Conservation (phyloP, 805 yeast species). For the Ogataea degrootiae region DNA sequence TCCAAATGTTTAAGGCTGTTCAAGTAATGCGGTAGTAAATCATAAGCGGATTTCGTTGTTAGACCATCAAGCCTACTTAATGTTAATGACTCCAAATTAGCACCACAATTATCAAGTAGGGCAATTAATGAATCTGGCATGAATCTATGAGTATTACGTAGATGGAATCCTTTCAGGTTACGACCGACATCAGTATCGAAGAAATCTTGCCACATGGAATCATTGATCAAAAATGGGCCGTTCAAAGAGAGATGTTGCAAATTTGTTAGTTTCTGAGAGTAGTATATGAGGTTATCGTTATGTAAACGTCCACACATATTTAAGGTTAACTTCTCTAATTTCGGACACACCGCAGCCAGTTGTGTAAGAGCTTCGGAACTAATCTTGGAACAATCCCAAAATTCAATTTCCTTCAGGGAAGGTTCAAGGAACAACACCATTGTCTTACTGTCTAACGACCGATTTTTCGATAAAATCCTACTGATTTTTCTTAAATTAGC, state of each 20-base stretch:
- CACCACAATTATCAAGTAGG: conserved; percentile 58
- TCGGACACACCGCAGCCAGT: conserved; percentile 77
- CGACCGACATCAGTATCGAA: conserved; percentile 52
- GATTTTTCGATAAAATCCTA: conserved; percentile 71
- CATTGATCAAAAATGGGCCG: conserved; percentile 86
- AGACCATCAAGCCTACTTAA: conserved; percentile 73
- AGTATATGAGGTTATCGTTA: conserved; percentile 66
- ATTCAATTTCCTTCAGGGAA: conserved; percentile 50
- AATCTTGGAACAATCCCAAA: conserved; percentile 91
- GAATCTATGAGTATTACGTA: conserved; percentile 82
- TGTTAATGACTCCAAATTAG: conserved; percentile 49
- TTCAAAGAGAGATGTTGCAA: conserved; percentile 61
- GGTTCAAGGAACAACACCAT: conserved; percentile 68
- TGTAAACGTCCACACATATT: conserved; percentile 93
- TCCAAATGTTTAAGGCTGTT: conserved; percentile 53
- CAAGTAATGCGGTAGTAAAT: conserved; percentile 60
- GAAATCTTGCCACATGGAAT: conserved; percentile 70
- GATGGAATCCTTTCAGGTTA: conserved; percentile 51
- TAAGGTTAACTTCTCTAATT: conserved; percentile 57
- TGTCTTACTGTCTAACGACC: conserved; percentile 73
- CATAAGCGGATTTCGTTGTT: conserved; percentile 50
- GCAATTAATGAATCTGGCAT: conserved; percentile 59
- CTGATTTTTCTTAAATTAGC: conserved; percentile 67
- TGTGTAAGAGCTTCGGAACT: conserved; percentile 58
- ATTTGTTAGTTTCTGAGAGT: conserved; percentile 50